phyloP scores from a whole-genome alignment of 1,284 basidiomycete genomes.

The Agroathelia rolfsii region DNA sequence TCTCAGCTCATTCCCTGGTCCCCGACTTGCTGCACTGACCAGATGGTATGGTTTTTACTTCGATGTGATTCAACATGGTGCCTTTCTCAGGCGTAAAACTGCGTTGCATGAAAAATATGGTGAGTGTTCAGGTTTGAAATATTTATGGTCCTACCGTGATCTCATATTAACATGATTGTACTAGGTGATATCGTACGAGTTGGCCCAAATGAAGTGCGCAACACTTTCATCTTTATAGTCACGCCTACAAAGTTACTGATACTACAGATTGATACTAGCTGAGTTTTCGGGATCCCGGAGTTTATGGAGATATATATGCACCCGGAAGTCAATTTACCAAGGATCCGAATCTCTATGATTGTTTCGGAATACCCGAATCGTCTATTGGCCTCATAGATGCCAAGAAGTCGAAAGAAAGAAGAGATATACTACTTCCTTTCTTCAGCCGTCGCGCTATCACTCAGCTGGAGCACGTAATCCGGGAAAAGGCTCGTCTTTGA shows the following conservation, averaged over 20 bases:
- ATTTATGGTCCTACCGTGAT: no score
- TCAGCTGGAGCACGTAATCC: conserved; percentile 19
- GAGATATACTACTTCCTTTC: conserved; percentile 19
- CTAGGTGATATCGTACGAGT: conserved; percentile 17
- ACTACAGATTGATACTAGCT: conserved; percentile 25
- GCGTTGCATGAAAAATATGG: conserved; percentile 16
- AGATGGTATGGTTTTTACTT: conserved; percentile 15
- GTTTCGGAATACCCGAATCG: conserved; percentile 16
- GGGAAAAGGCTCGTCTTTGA: conserved; percentile 17
- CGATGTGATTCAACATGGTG: conserved; percentile 14
- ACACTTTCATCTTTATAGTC: conserved; percentile 7
- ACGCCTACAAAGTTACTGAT: not conserved
- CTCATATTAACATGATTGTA: no score
- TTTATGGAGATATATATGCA: conserved; percentile 21
- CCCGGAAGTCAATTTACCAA: conserved; percentile 19
- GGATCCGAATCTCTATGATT: conserved; percentile 18
- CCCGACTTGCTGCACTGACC: conserved; percentile 15
- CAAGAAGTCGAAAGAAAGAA: conserved; percentile 17
- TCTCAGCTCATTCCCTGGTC: conserved; percentile 16
- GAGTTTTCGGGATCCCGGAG: conserved; percentile 21
- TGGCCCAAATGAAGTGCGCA: conserved; percentile 16
- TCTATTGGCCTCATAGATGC: conserved; percentile 17
- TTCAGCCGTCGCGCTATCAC: conserved; percentile 24
- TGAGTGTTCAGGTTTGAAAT: no score
- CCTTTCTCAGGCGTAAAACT: conserved; percentile 13